phyloP scores from a whole-genome alignment of 2,329 filamentous ascomycete genomes.

The Fusarium armeniacum region DNA sequence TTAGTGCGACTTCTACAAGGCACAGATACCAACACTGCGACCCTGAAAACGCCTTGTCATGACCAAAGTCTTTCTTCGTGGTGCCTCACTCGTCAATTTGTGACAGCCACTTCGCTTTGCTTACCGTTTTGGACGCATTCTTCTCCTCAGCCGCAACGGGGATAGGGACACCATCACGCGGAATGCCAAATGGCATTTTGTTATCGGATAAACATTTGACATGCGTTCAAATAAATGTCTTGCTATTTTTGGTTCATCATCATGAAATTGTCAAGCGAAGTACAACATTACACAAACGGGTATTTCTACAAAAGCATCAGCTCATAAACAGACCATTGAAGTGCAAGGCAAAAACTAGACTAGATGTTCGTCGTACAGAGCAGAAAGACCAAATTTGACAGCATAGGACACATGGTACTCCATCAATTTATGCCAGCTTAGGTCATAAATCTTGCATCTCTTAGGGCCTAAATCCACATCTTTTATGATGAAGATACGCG shows the following conservation, averaged over 20 bases:
- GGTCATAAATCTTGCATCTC: no score
- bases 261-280: neutral
- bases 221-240: neutral
- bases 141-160: neutral
- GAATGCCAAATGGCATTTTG: neutral
- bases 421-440: no score
- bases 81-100: slow-evolving; percentile 7
- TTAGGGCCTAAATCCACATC: no score
- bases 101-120: slow-evolving; percentile 14
- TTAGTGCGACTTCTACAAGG: slow-evolving; percentile 37
- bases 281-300: neutral
- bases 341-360: no score
- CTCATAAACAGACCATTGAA: neutral
- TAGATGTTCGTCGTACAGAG: no score
- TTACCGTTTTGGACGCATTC: slow-evolving; percentile 5
- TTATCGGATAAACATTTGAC: neutral
- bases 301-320: neutral
- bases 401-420: no score
- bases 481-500: neutral
- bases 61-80: neutral
- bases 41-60: slow-evolving; percentile 22
- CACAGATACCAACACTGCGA: slow-evolving; percentile 15
- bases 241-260: no score
- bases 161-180: neutral
- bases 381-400: no score